Percentiles rank a stretch among this genome's conserved stretches.
Conservation (phyloP, 2,329 filamentous ascomycete species). For the Colletotrichum eremochloae region DNA sequence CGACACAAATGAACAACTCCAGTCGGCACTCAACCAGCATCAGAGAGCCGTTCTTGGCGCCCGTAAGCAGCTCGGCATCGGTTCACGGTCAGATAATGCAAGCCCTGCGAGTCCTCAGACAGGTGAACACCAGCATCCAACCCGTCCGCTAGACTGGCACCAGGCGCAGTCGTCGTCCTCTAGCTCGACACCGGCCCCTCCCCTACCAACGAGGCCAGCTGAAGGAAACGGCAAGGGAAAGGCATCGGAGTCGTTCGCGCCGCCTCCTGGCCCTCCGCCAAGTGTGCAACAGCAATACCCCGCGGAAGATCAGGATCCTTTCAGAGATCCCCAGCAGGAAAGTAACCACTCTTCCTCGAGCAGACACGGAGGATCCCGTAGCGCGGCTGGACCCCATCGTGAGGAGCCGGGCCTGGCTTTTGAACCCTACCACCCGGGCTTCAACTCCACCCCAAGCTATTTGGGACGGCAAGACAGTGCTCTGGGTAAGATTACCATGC, state of each 20-base stretch:
- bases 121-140: conserved; percentile 43
- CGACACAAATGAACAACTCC: conserved; percentile 92
- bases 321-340: conserved; percentile 45
- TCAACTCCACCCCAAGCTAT: conserved; percentile 51
- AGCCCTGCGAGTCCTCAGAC: conserved; percentile 45
- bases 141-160: conserved; percentile 38
- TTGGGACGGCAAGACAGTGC: conserved; percentile 57
- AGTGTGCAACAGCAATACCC: conserved; percentile 52
- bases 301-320: conserved; percentile 46
- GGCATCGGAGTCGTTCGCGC: conserved; percentile 43
- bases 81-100: conserved; percentile 47
- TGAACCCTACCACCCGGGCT: conserved; percentile 58
- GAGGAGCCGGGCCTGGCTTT: conserved; percentile 53
- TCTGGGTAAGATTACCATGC: conserved; percentile 57
- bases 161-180: conserved; percentile 44
- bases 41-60: conserved; percentile 81
- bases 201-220: conserved; percentile 29
- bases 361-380: conserved; percentile 43
- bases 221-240: conserved; percentile 48
- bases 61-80: conserved; percentile 65
- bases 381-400: conserved; percentile 41
- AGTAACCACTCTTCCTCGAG: conserved; percentile 25
- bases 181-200: conserved; percentile 35
- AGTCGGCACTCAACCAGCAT: conserved; percentile 84
- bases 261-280: conserved; percentile 39